These are phyloP conservation scores for Linum usitatissimum DNA, from an alignment of 345 rosid species.

Conservation along the genomic window DNA sequence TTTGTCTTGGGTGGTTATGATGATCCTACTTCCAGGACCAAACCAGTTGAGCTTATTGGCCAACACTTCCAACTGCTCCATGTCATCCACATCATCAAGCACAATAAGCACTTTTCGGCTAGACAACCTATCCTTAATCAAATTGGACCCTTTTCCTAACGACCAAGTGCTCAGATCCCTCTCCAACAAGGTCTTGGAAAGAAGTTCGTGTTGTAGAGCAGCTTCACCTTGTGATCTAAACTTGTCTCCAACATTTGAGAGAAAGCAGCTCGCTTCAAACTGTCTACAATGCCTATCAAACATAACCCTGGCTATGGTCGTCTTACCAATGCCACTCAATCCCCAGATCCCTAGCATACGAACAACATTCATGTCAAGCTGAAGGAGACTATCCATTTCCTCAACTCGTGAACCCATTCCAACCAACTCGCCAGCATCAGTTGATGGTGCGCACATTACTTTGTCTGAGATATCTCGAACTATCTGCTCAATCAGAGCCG, in stretches of 20 bases:
- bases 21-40: conserved; percentile 5
- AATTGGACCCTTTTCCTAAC: not conserved
- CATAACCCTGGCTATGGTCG: not conserved
- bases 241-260: conserved; percentile 6
- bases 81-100: conserved; percentile 1
- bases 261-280: conserved; percentile 7
- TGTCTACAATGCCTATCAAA: not conserved
- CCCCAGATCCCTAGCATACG: not conserved
- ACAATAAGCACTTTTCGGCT: not conserved
- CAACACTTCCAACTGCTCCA: not conserved
- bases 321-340: conserved; percentile 10
- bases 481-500: not conserved
- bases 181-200: not conserved
- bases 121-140: not conserved
- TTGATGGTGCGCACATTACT: not conserved
- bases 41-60: conserved; percentile 1
- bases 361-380: not conserved
- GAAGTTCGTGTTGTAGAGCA: not conserved
- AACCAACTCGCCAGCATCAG: not conserved
- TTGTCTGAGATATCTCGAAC: conserved; percentile 8
- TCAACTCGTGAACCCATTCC: conserved; percentile 5
- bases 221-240: conserved; percentile 4
- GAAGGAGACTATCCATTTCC: not conserved
- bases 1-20: not conserved
- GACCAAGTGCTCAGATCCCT: not conserved